Evolutionary conservation across 139 green algal species (phyloP), one percentile per base, ranked within the genome.

Genomic region (Raphidocelis subcapitata): DNA sequence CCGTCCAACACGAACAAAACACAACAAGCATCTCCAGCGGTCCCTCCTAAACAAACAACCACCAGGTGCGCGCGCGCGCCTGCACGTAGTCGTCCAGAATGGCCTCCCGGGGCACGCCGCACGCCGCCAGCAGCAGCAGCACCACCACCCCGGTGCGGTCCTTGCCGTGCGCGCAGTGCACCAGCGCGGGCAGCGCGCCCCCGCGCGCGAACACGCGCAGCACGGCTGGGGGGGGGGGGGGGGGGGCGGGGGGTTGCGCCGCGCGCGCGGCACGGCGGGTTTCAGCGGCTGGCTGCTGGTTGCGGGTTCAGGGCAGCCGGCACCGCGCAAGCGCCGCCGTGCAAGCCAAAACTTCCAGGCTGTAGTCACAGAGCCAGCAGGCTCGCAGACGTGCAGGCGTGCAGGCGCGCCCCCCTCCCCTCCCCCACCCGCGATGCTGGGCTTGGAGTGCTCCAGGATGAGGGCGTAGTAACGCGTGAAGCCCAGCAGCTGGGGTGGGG

Each of bases 111-210:
- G 74, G 74, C 24, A 76, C 66, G 3, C 49, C 74, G 37, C 74
- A 80, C 28, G 76, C 16, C 49, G 63, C 29, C 66, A 74, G 46
- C 36, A 81, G 61, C 68, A 81, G 68, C 75, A 81, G 77, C 28
- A 81, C 63, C 52, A 81, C 41, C 24, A 84, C 70, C 18, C 78
- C 78, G 0, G 78, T 80, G n/a, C 78, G 51, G 72, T 84, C 78
- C 67, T 84, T 84, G 12, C 78, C 78, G 15, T 84, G 78, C 4
- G 64, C 73, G 44, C 78, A 84, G 32, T 84, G 78, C 32, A 84
- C 66, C 47, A 84, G 72, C n/a, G 75, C 61, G 18, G 78, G 78
- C 60, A 75, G 67, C 44, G 73, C 41, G 15, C 20, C 16, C 3
- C 32, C 8, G 36, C 76, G 65, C 21, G 72, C 67, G 47, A 84